Evolutionary conservation across 2,329 filamentous ascomycete species (phyloP), one percentile per base, ranked within the genome.

Genomic region (Stagonosporopsis chrysanthemi): DNA sequence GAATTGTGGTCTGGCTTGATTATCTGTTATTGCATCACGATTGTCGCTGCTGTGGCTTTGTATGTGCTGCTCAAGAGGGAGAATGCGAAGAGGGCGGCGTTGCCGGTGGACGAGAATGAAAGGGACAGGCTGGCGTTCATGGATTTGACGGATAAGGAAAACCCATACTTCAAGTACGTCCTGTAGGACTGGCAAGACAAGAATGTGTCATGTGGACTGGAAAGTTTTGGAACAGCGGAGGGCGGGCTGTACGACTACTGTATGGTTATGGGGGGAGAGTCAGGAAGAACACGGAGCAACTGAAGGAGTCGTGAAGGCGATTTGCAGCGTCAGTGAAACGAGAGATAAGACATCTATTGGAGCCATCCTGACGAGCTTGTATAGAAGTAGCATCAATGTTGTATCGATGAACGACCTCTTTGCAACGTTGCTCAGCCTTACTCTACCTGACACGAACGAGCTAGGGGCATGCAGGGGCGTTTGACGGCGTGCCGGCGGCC

Each of bases 1-100:
- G 84, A 86, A 64, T 69, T 92, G 8, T 92, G 89, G 89, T 78
- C 84, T 0, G 88, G 88, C 0, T 70, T 92, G 57, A 90, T 91
- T 7, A 83, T 85, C 11, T 85, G 82, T 77, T 83, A 59, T 60
- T 84, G 84, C 47, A 87, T 92, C 60, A 88, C 87, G 4, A 88
- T 92, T 24, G 63, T 80, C 0, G 79, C 87, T 0, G 82, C 88
- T 0, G 68, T 75, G 0, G 70, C 78, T 0, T 71, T 92, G 12
- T 90, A 88, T 68, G 58, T 83, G 12, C 78, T 91, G 3, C 78
- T 91, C 11, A 75, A 77, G 54, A 74, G 76, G 4, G 71, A 75
- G 60, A 76, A 75, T 19, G 67, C 62, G 62, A 89, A 88, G 55
- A 91, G 71, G 38, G 67, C 67, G 2, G 59, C 56, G 2, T 62